Evolutionary conservation across 495 filamentous ascomycete genomes (phyloP).

Genomic region (Tuber indicum): DNA sequence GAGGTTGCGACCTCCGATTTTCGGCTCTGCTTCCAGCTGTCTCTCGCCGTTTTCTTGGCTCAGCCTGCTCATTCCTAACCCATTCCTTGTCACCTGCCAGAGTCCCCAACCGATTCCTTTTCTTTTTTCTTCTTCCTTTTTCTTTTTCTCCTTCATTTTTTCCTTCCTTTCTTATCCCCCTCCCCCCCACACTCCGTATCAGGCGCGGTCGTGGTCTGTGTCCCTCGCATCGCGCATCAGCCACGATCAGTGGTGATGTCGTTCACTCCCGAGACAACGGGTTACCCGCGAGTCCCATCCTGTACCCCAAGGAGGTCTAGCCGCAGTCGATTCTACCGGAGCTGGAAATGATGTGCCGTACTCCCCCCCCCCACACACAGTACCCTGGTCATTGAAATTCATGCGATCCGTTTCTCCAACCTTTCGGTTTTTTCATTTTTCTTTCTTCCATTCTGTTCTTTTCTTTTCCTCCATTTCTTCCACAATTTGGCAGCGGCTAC

Average conservation of each 20-base stretch:
- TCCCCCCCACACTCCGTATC: background rate
- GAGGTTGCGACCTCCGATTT: background rate
- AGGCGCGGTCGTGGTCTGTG: background rate
- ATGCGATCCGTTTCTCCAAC: background rate
- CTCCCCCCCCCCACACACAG: background rate
- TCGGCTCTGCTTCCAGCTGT: background rate
- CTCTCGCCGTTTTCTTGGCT: background rate
- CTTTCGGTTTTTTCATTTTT: background rate
- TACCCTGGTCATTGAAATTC: background rate
- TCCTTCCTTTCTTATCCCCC: no score
- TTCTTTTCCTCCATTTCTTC: background rate
- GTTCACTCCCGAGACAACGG: constrained; percentile 3
- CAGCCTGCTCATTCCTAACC: background rate
- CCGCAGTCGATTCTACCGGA: background rate
- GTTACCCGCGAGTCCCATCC: background rate
- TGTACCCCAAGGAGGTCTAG: constrained; percentile 2
- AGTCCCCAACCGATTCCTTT: background rate
- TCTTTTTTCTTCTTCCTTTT: background rate
- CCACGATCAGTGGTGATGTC: background rate
- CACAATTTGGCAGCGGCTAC: background rate
- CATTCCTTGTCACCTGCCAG: background rate
- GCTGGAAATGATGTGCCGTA: background rate
- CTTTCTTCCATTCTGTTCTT: background rate
- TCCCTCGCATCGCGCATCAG: constrained; percentile 1
- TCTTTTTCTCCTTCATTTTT: background rate